Conservation (phyloP, 768 basidiomycete species). For the Leccinum aurantiacum region DNA sequence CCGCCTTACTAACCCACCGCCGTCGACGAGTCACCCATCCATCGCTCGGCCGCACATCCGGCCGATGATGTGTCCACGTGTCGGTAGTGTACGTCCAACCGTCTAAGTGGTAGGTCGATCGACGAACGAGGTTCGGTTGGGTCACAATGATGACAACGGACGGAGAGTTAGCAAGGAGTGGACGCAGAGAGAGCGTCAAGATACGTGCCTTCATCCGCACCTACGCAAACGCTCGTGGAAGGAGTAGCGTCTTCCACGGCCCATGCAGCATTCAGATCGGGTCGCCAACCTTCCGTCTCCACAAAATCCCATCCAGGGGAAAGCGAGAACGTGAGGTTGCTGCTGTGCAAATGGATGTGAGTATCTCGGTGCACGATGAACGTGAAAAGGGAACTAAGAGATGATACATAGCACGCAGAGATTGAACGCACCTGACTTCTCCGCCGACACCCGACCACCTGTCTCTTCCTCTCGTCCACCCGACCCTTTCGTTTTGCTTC, state of each 20-base stretch:
- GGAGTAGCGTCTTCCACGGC: conserved; percentile 21
- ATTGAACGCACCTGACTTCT: conserved; percentile 19
- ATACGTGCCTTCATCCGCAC: conserved; percentile 40
- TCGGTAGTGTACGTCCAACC: conserved; percentile 87
- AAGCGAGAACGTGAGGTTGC: conserved; percentile 80
- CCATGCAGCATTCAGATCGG: conserved; percentile 63
- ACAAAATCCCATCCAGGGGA: conserved; percentile 73
- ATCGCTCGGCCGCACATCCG: conserved; percentile 41
- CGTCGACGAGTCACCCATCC: conserved; percentile 61
- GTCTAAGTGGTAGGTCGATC: conserved; percentile 19
- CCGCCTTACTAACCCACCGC: conserved; percentile 67
- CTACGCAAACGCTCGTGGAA: conserved; percentile 10
- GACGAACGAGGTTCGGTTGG: background rate
- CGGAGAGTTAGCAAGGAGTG: background rate
- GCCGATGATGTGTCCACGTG: conserved; percentile 57
- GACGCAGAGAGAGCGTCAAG: background rate
- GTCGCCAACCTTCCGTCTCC: conserved; percentile 74
- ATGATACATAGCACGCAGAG: background rate
- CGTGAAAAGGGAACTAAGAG: background rate
- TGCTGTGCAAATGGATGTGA: conserved; percentile 42
- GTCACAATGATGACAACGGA: background rate
- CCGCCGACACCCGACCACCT: conserved; percentile 17
- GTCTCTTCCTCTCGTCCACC: conserved; percentile 18
- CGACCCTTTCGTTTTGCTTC: conserved; percentile 7
- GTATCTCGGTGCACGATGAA: background rate